Conservation (phyloP, 768 basidiomycete genomes). For the Suillus bovinus region DNA sequence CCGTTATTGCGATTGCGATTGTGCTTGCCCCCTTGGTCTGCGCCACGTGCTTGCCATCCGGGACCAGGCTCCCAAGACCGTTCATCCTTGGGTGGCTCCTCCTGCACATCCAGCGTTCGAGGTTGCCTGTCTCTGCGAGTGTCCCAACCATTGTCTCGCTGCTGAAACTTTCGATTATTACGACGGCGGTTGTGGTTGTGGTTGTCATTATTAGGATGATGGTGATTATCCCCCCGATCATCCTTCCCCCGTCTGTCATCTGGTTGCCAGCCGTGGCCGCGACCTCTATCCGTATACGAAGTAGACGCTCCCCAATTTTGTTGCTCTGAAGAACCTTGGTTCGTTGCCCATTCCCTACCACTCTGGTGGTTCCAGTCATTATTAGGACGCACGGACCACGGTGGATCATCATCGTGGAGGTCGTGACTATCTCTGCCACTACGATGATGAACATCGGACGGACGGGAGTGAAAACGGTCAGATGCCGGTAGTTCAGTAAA, state of each 20-base stretch:
- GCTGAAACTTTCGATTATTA: slow-evolving; percentile 16
- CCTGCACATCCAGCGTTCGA: slow-evolving; percentile 23
- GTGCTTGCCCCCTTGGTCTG: slow-evolving; percentile 40
- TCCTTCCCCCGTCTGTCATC: slow-evolving; percentile 43
- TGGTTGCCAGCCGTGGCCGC: slow-evolving; percentile 44
- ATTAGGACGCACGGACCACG: slow-evolving; percentile 42
- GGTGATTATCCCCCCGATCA: slow-evolving; percentile 33
- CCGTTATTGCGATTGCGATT: slow-evolving; percentile 39
- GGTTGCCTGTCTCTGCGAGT: slow-evolving; percentile 41
- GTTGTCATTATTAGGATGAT: slow-evolving; percentile 29
- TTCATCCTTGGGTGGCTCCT: slow-evolving; percentile 39
- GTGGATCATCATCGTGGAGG: slow-evolving; percentile 39
- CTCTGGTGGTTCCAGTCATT: slow-evolving; percentile 43
- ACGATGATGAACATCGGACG: slow-evolving; percentile 53
- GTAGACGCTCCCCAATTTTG: slow-evolving; percentile 42
- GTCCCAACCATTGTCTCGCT: slow-evolving; percentile 51
- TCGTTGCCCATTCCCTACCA: slow-evolving; percentile 48
- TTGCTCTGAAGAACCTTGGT: slow-evolving; percentile 44
- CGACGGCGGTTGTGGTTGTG: slow-evolving; percentile 31
- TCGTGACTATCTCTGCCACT: slow-evolving; percentile 52
- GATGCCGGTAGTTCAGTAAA: slow-evolving; percentile 38
- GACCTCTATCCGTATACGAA: slow-evolving; percentile 42
- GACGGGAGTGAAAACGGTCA: slow-evolving; percentile 38
- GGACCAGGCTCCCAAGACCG: slow-evolving; percentile 75
- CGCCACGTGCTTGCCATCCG: slow-evolving; percentile 53